Base-by-base conservation (phyloP, 352 stramenopile species). In the Peronosclerospora sorghi region DNA sequence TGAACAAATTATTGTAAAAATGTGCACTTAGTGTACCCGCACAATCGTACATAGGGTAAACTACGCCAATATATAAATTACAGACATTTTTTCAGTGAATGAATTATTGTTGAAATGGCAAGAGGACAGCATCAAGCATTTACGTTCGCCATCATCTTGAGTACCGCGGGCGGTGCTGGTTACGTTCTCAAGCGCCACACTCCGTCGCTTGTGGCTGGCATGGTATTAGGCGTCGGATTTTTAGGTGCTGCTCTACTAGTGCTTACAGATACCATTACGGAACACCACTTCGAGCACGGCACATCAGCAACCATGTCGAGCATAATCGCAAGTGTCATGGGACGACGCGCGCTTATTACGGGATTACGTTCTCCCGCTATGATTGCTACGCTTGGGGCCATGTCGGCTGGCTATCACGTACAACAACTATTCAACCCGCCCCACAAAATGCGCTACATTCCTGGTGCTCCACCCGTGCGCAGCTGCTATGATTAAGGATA, bases 291-390 rank as follows among this genome's bases (percentile, higher is more conserved):
- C 44, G 55, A 64, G 28, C 76, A 88, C 47, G 59, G 66, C 43
- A 85, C 76, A 24, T 78, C 68, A 23, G 48, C 82, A 23, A 55
- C 58, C 30, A 88, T 88, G 76, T 85, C 76, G 9, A 56, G 66
- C 1, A 27, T 88, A 47, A 81, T 88, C 51, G 54, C 71, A 2
- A 59, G 62, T 15, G 62, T 88, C 36, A 83, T 75, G 66, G 62
- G 57, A 1, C 51, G 59, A 12, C 71, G 71, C 37, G 73, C 76
- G 12, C 36, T 68, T 32, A 34, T 73, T 30, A 79, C 73, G 38
- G 58, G 68, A 0, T 45, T 79, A 10, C 63, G 59, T n/a, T 37
- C 48, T 0, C 72, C 71, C 8, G 53, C 59, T 7, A n/a, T 66
- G 12, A n/a, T 83, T 27, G 73, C 76, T 29, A 67, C 66, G 2